Conservation (phyloP, 257 asterid genomes). For the Leonotis leonurus region DNA sequence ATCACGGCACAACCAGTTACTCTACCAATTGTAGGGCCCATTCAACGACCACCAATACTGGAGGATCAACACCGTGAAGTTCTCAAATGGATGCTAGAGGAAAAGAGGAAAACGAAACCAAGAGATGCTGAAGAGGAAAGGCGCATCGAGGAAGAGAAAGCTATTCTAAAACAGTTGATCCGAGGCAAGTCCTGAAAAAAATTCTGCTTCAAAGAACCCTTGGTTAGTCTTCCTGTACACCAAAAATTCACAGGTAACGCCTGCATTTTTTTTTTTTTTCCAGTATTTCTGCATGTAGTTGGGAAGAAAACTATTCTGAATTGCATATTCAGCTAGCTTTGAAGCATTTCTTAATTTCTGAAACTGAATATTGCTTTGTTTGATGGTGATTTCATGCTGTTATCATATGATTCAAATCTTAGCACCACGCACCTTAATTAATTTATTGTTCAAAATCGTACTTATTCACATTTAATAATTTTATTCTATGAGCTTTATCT, state of each 20-base stretch:
- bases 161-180: slow-evolving; percentile 71
- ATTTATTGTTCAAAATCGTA: too few relatives aligned
- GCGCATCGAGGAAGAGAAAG: slow-evolving; percentile 84
- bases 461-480: slow-evolving; percentile 4
- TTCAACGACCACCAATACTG: slow-evolving; percentile 50
- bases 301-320: neutral
- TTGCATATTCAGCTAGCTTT: neutral
- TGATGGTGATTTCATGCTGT: neutral
- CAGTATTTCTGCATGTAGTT: neutral
- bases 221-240: too few relatives aligned
- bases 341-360: neutral
- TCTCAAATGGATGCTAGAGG: slow-evolving; percentile 77
- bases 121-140: slow-evolving; percentile 62
- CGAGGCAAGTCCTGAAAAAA: slow-evolving; percentile 42
- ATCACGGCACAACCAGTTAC: slow-evolving; percentile 24
- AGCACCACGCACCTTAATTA: too few relatives aligned
- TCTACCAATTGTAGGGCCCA: slow-evolving; percentile 27
- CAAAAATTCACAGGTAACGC: neutral
- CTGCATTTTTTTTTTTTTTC: slow-evolving; percentile 9
- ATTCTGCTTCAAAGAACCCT: slow-evolving; percentile 11
- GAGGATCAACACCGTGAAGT: slow-evolving; percentile 67
- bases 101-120: slow-evolving; percentile 72
- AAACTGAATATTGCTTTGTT: neutral
- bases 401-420: neutral
- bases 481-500: neutral